These are phyloP conservation scores for Solanum habrochaites DNA, from an alignment of 257 asterid genomes.

Conservation along the genomic window DNA sequence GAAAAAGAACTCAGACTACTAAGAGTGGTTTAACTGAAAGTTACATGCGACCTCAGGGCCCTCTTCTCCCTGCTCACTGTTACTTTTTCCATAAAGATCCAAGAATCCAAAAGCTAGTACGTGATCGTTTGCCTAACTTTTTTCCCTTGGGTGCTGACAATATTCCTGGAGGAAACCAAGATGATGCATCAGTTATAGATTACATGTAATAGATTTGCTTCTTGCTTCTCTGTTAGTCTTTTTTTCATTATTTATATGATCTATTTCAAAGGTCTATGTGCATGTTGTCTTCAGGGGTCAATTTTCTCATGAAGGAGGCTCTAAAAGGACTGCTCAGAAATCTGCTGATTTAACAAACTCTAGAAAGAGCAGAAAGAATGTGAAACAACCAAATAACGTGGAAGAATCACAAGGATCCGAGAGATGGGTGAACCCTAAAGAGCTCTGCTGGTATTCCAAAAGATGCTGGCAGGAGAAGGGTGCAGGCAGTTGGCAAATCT, in stretches of 20 bases:
- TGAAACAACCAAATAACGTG: slow-evolving; percentile 18
- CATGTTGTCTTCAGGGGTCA: slow-evolving; percentile 52
- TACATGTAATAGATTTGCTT: slow-evolving; percentile 42
- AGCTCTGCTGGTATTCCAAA: slow-evolving; percentile 29
- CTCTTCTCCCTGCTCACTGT: slow-evolving; percentile 46
- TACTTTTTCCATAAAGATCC: slow-evolving; percentile 71
- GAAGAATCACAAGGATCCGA: slow-evolving; percentile 32
- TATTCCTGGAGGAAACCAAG: slow-evolving; percentile 32
- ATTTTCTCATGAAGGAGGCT: slow-evolving; percentile 31
- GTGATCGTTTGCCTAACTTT: slow-evolving; percentile 66
- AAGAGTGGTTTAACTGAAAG: neutral
- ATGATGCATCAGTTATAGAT: slow-evolving; percentile 42
- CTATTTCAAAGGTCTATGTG: neutral
- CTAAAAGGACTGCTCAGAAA: slow-evolving; percentile 19
- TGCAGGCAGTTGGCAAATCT: slow-evolving; percentile 52
- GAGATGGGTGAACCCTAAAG: slow-evolving; percentile 71
- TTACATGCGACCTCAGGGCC: slow-evolving; percentile 10
- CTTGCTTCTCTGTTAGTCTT: neutral
- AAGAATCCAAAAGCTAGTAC: slow-evolving; percentile 69
- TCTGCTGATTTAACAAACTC: slow-evolving; percentile 21
- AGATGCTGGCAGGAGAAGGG: slow-evolving; percentile 77
- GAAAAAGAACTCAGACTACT: slow-evolving; percentile 11
- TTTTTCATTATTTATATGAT: neutral
- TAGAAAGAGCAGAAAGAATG: slow-evolving; percentile 32
- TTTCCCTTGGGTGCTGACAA: slow-evolving; percentile 54